These are phyloP conservation scores for Coccomyxa sp. DNA, from an alignment of 139 green algal genomes.

Conservation along the genomic window DNA sequence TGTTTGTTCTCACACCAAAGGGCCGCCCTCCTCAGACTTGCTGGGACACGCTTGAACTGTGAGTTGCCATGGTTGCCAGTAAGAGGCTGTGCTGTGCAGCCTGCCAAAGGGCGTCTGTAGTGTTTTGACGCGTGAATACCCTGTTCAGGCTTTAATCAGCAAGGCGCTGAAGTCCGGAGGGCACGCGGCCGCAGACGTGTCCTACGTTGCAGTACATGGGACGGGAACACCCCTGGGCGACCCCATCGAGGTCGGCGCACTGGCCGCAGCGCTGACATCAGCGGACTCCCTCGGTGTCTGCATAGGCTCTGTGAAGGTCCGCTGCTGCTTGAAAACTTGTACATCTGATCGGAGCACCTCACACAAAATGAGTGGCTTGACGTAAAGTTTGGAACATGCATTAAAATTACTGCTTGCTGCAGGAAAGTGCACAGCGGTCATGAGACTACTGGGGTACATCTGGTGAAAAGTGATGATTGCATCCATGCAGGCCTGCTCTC, in stretches of 20 bases:
- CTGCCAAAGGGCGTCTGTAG: too few species aligned
- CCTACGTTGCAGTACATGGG: conserved; percentile 62
- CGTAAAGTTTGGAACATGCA: neutral
- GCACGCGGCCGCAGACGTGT: conserved; percentile 29
- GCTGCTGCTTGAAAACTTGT: conserved; percentile 39
- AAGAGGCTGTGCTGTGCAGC: conserved; percentile 20
- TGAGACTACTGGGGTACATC: neutral
- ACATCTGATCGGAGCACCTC: neutral
- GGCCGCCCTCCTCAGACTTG: too few species aligned
- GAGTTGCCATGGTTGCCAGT: too few species aligned
- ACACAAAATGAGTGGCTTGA: too few species aligned
- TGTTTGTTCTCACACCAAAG: too few species aligned
- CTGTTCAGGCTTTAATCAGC: conserved; percentile 54
- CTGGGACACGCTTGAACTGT: too few species aligned
- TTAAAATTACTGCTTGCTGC: neutral
- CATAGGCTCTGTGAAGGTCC: conserved; percentile 12
- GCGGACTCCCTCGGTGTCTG: too few species aligned
- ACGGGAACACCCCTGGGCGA: conserved; percentile 79
- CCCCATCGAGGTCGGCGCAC: conserved; percentile 78
- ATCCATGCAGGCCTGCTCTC: too few species aligned
- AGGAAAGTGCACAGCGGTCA: neutral
- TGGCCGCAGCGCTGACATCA: conserved; percentile 20
- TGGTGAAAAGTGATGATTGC: neutral
- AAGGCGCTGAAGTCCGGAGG: conserved; percentile 40
- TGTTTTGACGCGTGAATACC: too few species aligned